Evolutionary conservation across 345 rosid species (phyloP).

Genomic region (Syzygium aqueum): DNA sequence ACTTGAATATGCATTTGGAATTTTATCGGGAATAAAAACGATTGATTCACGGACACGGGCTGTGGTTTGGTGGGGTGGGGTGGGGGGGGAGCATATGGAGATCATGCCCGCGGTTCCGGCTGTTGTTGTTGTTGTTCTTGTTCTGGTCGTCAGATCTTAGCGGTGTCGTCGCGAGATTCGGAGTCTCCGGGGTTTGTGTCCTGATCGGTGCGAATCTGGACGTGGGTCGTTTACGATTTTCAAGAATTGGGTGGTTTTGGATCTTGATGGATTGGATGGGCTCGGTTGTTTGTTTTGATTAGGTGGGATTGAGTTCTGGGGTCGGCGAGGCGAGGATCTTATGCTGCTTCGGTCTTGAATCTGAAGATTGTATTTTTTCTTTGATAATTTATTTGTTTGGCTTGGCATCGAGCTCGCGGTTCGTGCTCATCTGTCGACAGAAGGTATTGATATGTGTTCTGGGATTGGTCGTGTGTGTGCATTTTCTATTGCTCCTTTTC

Average conservation of each 20-base stretch:
- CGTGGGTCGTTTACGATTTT: conserved; percentile 33
- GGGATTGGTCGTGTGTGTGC: conserved; percentile 9
- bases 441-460: conserved; percentile 29
- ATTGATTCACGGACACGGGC: conserved; percentile 7
- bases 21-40: conserved; percentile 7
- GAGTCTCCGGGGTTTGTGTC: conserved; percentile 47
- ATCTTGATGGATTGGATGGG: conserved; percentile 9
- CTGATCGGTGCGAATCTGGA: conserved; percentile 54
- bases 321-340: conserved; percentile 52
- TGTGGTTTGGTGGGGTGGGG: background rate
- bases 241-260: conserved; percentile 9
- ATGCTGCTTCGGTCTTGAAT: conserved; percentile 36
- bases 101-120: conserved; percentile 43
- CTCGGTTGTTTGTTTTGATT: conserved; percentile 12
- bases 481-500: background rate
- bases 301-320: conserved; percentile 28
- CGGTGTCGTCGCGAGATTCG: conserved; percentile 40
- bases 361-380: conserved; percentile 8
- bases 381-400: background rate
- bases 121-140: conserved; percentile 6
- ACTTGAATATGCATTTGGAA: conserved; percentile 31
- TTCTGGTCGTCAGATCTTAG: conserved; percentile 51
- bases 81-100: conserved; percentile 34
- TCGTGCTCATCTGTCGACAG: conserved; percentile 16
- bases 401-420: conserved; percentile 1